Evolutionary conservation across 1,139 yeast species (phyloP).

Genomic region (Wickerhamomyces sp.): DNA sequence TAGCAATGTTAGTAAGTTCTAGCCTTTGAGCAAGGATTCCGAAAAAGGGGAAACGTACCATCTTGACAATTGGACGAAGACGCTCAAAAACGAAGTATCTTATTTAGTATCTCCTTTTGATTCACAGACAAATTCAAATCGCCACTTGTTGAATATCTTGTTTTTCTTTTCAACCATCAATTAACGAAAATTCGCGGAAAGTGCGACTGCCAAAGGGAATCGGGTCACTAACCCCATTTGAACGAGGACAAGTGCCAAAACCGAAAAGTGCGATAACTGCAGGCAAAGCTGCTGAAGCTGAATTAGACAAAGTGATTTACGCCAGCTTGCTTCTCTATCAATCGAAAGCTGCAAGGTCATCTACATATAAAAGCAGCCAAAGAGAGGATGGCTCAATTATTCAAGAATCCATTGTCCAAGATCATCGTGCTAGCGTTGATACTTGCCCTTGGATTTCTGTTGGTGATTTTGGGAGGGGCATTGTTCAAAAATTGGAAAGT

Average conservation of each 20-base stretch:
- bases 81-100: neutral
- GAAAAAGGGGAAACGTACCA: neutral
- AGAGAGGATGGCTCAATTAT: constrained; percentile 1
- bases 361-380: too few relatives aligned
- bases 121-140: neutral
- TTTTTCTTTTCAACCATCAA: neutral
- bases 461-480: constrained; percentile 74
- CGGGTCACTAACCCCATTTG: neutral
- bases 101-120: too few relatives aligned
- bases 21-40: neutral
- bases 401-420: constrained; percentile 57
- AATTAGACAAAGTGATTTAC: too few relatives aligned
- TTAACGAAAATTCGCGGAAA: neutral
- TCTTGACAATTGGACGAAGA: neutral
- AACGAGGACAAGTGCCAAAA: neutral
- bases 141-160: constrained; percentile 3
- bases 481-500: constrained; percentile 69
- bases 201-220: neutral
- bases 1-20: constrained; percentile 3
- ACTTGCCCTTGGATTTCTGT: constrained; percentile 71
- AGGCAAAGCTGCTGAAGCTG: neutral
- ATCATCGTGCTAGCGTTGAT: constrained; percentile 72
- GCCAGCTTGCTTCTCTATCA: too few relatives aligned
- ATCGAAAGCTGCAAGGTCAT: too few relatives aligned
- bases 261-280: constrained; percentile 2